Conservation (phyloP, 1,284 basidiomycete genomes). For the Peniophora sp. region DNA sequence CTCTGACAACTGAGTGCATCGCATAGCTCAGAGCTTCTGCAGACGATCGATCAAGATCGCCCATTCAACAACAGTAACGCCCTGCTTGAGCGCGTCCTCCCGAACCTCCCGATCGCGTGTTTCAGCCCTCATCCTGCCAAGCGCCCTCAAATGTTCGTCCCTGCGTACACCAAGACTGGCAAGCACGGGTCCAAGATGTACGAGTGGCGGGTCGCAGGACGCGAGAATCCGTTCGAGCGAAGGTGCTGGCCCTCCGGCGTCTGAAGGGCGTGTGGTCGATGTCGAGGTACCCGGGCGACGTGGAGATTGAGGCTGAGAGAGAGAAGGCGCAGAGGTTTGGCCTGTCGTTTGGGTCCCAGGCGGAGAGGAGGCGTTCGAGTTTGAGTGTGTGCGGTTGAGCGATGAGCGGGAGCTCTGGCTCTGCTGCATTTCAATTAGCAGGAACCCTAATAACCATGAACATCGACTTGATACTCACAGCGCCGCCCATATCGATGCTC, state of each 20-base stretch:
- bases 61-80: constrained; percentile 67
- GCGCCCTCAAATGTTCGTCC: constrained; percentile 52
- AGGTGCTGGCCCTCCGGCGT: background rate
- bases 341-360: constrained; percentile 1
- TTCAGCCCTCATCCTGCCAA: constrained; percentile 50
- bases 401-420: constrained; percentile 11
- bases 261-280: constrained; percentile 5
- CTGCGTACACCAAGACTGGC: constrained; percentile 46
- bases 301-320: background rate
- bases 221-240: constrained; percentile 38
- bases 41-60: constrained; percentile 61
- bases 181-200: constrained; percentile 50
- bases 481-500: constrained; percentile 10
- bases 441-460: background rate
- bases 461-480: background rate
- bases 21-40: constrained; percentile 22
- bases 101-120: constrained; percentile 59
- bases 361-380: constrained; percentile 8
- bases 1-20: too few species aligned
- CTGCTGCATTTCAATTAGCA: background rate
- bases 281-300: constrained; percentile 6
- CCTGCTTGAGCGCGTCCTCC: constrained; percentile 54
- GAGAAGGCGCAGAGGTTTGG: background rate
- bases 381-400: constrained; percentile 5
- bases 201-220: constrained; percentile 49